These are phyloP conservation scores for Clavulina sp. DNA, from an alignment of 768 basidiomycete genomes.

Conservation along the genomic window DNA sequence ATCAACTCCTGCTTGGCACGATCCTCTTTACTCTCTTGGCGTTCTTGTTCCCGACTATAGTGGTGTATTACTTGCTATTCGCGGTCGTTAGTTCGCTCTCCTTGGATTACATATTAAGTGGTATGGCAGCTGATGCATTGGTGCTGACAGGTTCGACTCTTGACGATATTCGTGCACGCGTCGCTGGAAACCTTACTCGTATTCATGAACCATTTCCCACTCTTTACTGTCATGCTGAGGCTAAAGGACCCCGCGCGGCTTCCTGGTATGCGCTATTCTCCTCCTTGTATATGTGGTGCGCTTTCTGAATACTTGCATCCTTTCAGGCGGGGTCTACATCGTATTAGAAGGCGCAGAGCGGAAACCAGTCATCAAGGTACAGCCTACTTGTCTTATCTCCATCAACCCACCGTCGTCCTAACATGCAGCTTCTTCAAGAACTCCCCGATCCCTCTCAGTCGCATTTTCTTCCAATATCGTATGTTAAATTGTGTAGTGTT, in stretches of 20 bases:
- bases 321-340: constrained; percentile 8
- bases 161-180: constrained; percentile 41
- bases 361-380: constrained; percentile 1
- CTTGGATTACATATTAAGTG: too few species aligned
- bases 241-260: constrained; percentile 68
- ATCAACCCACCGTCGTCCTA: background rate
- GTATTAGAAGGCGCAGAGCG: background rate
- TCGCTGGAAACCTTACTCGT: constrained; percentile 45
- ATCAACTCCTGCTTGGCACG: constrained; percentile 90
- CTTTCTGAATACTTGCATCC: background rate
- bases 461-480: constrained; percentile 18
- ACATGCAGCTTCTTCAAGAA: constrained; percentile 7
- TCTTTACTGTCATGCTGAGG: constrained; percentile 74
- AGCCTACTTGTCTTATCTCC: background rate
- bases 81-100: constrained; percentile 34
- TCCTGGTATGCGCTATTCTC: constrained; percentile 37
- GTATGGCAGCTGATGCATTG: too few species aligned
- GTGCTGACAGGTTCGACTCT: constrained; percentile 38
- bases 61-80: constrained; percentile 75
- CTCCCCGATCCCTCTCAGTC: constrained; percentile 13
- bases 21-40: constrained; percentile 68
- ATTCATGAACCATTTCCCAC: constrained; percentile 82
- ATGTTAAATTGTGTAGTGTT: constrained; percentile 4
- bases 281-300: background rate
- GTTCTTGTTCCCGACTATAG: constrained; percentile 69